Percentiles rank a stretch among this genome's conserved stretches.
Evolutionary conservation across 2,329 filamentous ascomycete genomes (phyloP).

Genomic region (Alternaria gansuensis): DNA sequence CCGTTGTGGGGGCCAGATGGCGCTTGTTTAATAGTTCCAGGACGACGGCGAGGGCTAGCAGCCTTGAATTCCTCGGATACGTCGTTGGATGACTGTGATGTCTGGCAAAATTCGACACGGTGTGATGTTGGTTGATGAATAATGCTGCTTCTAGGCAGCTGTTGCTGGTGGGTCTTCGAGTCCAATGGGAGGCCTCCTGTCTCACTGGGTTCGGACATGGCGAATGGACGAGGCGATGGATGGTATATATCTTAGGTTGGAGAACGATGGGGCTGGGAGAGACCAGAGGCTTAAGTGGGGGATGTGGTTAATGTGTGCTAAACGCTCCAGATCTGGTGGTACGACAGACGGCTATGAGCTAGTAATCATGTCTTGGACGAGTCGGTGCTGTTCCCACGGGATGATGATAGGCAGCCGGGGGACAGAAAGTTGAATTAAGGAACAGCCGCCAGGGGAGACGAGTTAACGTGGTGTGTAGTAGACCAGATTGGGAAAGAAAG

Average conservation of each 20-base stretch:
- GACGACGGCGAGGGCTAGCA: constrained; percentile 41
- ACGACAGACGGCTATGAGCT: constrained; percentile 45
- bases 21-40: constrained; percentile 34
- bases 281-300: constrained; percentile 47
- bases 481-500: constrained; percentile 39
- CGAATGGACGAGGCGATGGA: constrained; percentile 36
- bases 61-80: constrained; percentile 33
- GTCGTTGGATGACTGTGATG: constrained; percentile 44
- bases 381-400: constrained; percentile 39
- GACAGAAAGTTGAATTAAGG: constrained; percentile 45
- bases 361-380: constrained; percentile 44
- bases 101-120: constrained; percentile 33
- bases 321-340: constrained; percentile 46
- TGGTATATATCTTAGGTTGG: constrained; percentile 47
- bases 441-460: constrained; percentile 37
- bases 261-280: constrained; percentile 37
- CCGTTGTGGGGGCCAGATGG: constrained; percentile 37
- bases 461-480: constrained; percentile 36
- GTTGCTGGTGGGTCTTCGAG: constrained; percentile 31
- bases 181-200: constrained; percentile 47
- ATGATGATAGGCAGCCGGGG: constrained; percentile 42
- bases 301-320: constrained; percentile 38
- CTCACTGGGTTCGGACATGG: constrained; percentile 47
- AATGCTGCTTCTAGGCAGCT: constrained; percentile 36
- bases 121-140: constrained; percentile 24